A percentile compares a stretch with the other conserved stretches of the same genome.
Conservation (phyloP, 2,329 filamentous ascomycete species). For the Aspergillus niger region DNA sequence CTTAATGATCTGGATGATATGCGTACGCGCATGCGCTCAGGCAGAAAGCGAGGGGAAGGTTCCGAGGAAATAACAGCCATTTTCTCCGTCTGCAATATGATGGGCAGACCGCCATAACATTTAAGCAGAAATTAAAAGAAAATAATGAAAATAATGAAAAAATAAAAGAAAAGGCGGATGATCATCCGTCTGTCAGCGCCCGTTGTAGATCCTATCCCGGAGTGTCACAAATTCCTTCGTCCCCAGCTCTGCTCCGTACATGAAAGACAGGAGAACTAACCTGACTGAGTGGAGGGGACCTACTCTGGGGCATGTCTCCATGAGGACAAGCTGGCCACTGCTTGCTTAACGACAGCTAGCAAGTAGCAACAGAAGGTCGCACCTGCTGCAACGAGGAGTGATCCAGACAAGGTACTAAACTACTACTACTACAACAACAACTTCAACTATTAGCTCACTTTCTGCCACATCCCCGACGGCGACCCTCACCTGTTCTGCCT, state of each 20-base stretch:
- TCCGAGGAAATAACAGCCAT: constrained; percentile 15
- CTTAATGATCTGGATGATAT: neutral
- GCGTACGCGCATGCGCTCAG: constrained; percentile 1
- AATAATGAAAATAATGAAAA: no score
- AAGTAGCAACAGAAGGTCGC: neutral
- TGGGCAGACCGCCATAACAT: neutral
- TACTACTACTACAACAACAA: no score
- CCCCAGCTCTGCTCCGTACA: neutral
- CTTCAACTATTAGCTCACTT: no score
- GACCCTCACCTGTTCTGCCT: neutral
- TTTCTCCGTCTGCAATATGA: constrained; percentile 5
- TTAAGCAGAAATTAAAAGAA: no score
- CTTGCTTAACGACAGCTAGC: neutral
- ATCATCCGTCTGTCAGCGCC: constrained; percentile 12
- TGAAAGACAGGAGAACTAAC: no score
- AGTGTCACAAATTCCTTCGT: neutral
- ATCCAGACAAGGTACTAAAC: neutral
- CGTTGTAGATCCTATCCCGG: constrained; percentile 5
- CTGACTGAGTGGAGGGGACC: neutral
- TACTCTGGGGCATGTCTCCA: neutral
- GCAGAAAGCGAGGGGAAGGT: neutral
- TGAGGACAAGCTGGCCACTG: neutral
- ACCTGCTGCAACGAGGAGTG: neutral
- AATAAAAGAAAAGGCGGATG: constrained; percentile 6
- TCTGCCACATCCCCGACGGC: neutral